Evolutionary conservation across 257 asterid genomes (phyloP).

Genomic region (Ilex asprella): DNA sequence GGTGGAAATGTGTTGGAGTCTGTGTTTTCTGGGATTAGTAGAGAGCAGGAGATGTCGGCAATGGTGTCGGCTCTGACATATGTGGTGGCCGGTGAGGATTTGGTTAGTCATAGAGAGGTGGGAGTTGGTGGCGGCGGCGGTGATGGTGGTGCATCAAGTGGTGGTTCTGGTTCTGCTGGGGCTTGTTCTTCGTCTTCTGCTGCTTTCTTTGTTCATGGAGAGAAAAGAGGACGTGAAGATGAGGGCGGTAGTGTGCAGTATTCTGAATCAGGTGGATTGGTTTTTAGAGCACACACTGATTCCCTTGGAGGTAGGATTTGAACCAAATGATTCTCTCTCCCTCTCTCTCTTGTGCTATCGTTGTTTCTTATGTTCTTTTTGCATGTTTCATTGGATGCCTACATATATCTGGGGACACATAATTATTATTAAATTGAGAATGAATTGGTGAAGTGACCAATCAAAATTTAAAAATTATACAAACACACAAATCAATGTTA

Average conservation of each 20-base stretch:
- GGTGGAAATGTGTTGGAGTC: constrained; percentile 14
- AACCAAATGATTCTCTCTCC: not conserved
- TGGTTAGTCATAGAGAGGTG: not conserved
- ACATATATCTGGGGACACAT: too few species aligned
- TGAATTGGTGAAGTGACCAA: too few species aligned
- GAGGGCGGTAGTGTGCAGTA: not conserved
- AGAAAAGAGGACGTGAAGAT: constrained; percentile 44
- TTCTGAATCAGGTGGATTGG: constrained; percentile 6
- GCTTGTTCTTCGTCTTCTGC: constrained; percentile 16
- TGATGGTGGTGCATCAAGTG: constrained; percentile 1
- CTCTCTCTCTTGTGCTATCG: too few species aligned
- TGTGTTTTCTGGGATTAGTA: constrained; percentile 23
- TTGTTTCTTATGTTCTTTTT: too few species aligned
- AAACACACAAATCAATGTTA: too few species aligned
- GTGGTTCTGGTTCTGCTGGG: constrained; percentile 6
- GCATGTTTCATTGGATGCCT: too few species aligned
- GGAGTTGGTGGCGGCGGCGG: not conserved
- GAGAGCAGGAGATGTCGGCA: constrained; percentile 65
- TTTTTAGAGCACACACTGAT: constrained; percentile 13
- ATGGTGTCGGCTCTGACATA: constrained; percentile 65
- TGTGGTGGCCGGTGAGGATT: constrained; percentile 43
- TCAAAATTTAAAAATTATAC: too few species aligned
- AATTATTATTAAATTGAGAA: too few species aligned
- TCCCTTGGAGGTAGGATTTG: constrained; percentile 14
- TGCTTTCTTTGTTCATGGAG: constrained; percentile 17